phyloP scores from a whole-genome alignment of 2,329 filamentous ascomycete genomes.

The Parastagonospora avenae region DNA sequence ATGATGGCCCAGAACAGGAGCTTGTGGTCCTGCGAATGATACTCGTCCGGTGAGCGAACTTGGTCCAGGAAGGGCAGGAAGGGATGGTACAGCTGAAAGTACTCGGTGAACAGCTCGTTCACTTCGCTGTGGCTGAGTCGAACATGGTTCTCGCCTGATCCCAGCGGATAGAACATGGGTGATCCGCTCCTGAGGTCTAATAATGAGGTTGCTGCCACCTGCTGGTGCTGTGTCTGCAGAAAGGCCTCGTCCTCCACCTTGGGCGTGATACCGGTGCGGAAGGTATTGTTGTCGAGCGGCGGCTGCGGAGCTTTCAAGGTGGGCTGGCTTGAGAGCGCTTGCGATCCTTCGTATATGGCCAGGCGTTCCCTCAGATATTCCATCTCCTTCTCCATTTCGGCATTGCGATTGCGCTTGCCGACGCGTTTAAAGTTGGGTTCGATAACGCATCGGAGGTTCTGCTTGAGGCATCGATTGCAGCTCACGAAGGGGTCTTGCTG shows the following conservation, averaged over 20 bases:
- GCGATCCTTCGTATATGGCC: conserved; percentile 64
- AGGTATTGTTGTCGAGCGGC: conserved; percentile 27
- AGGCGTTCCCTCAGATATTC: conserved; percentile 63
- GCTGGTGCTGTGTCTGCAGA: conserved; percentile 43
- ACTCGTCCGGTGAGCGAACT: conserved; percentile 67
- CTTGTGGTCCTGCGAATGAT: conserved; percentile 76
- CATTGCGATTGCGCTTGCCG: conserved; percentile 80
- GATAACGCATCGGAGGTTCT: conserved; percentile 83
- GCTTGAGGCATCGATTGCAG: conserved; percentile 77
- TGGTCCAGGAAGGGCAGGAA: conserved; percentile 78
- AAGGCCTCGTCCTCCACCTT: conserved; percentile 43
- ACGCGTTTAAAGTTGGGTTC: conserved; percentile 87
- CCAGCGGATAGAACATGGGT: conserved; percentile 64
- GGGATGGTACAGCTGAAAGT: conserved; percentile 76
- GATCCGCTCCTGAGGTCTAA: conserved; percentile 55
- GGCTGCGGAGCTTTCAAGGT: conserved; percentile 32
- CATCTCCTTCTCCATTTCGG: conserved; percentile 85
- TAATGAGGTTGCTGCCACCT: conserved; percentile 46
- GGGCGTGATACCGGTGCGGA: conserved; percentile 23
- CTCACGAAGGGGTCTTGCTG: conserved; percentile 78
- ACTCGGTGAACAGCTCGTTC: conserved; percentile 70
- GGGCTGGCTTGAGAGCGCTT: conserved; percentile 31
- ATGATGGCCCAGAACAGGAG: conserved; percentile 87
- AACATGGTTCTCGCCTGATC: conserved; percentile 47
- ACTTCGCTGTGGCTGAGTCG: conserved; percentile 51